These are phyloP conservation scores for Neofusicoccum kwambonambiense DNA, from an alignment of 2,329 filamentous ascomycete genomes.

Conservation along the genomic window DNA sequence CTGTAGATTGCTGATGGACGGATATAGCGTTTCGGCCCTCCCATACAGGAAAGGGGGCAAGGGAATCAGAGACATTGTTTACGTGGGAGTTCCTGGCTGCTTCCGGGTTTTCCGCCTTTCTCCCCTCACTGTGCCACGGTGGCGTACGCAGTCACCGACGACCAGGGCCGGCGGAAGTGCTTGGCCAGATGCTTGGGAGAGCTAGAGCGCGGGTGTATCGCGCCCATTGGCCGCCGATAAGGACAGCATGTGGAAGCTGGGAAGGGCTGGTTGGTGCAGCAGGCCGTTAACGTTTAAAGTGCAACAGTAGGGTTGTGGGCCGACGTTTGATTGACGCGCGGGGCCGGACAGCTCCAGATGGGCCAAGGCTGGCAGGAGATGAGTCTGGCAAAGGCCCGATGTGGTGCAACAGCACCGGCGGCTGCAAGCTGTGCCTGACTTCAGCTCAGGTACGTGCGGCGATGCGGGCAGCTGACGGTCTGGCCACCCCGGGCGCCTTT, in stretches of 20 bases:
- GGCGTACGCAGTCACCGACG: slow-evolving; percentile 5
- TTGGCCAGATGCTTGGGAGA: background rate
- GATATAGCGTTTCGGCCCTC: slow-evolving; percentile 5
- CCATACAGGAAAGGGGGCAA: slow-evolving; percentile 1
- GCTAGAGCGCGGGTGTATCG: background rate
- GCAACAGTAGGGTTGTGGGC: slow-evolving; percentile 2
- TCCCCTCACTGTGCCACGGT: slow-evolving; percentile 12
- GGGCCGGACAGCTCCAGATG: background rate
- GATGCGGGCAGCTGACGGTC: background rate
- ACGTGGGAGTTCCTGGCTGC: background rate
- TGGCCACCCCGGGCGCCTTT: background rate
- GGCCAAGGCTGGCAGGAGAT: slow-evolving; percentile 10
- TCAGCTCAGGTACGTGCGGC: background rate
- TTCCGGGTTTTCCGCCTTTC: background rate
- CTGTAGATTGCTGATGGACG: background rate
- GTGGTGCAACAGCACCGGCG: slow-evolving; percentile 7
- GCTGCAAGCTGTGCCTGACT: slow-evolving; percentile 10
- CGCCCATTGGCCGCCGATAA: background rate
- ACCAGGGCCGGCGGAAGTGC: background rate
- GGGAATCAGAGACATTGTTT: slow-evolving; percentile 11
- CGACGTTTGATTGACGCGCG: background rate
- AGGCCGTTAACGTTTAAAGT: background rate
- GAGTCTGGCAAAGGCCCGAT: slow-evolving; percentile 10
- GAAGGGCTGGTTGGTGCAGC: background rate
- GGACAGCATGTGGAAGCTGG: background rate